Evolutionary conservation across 176 grass and related monocot genomes (phyloP).

Genomic region (Miscanthus lutarioriparius): DNA sequence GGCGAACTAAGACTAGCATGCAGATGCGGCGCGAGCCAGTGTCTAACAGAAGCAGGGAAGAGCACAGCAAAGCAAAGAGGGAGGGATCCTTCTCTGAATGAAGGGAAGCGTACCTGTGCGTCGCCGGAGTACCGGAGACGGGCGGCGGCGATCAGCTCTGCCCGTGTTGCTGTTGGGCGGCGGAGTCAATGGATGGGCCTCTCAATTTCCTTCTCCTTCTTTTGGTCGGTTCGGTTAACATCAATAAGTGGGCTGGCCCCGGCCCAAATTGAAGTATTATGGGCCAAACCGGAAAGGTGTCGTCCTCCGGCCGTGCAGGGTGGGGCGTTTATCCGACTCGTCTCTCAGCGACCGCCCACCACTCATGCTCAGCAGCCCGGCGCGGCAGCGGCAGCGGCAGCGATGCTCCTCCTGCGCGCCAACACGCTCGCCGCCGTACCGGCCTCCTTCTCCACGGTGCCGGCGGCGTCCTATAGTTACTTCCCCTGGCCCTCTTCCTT

Average conservation of each 20-base stretch:
- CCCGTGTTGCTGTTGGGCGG: no score
- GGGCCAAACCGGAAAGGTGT: no score
- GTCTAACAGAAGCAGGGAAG: no score
- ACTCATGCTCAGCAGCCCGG: not conserved
- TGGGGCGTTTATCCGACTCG: not conserved
- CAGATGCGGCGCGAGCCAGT: not conserved
- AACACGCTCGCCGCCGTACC: not conserved
- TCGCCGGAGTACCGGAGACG: not conserved
- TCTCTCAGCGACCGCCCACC: not conserved
- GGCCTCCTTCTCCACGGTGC: not conserved
- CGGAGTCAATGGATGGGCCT: no score
- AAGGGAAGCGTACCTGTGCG: not conserved
- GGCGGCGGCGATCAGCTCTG: not conserved
- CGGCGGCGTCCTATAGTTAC: not conserved
- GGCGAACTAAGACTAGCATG: not conserved
- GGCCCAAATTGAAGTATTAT: no score
- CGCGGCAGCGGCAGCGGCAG: not conserved
- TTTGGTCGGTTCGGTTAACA: no score
- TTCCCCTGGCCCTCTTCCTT: not conserved
- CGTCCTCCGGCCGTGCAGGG: not conserved
- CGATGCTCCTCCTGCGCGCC: slow-evolving; percentile 36
- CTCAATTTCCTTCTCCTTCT: no score
- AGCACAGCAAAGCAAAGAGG: no score
- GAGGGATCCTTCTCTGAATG: no score
- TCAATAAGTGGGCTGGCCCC: no score